Percentiles rank a stretch among this genome's conserved stretches.
These are phyloP conservation scores for Eucalyptus regnans DNA, from an alignment of 345 rosid species.

Conservation along the genomic window DNA sequence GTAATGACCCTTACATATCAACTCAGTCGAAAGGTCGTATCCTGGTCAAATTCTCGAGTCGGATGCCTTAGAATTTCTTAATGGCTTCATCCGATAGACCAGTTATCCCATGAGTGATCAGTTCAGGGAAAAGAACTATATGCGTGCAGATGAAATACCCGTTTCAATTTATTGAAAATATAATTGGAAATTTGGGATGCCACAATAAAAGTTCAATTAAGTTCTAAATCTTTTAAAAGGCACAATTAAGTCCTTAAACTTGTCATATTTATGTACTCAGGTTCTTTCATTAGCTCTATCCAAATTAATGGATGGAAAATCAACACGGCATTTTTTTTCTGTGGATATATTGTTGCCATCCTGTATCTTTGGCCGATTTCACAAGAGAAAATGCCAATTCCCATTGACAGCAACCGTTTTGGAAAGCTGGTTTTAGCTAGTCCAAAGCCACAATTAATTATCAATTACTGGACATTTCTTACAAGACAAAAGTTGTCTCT, in stretches of 20 bases:
- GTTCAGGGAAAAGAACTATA: too few relatives aligned
- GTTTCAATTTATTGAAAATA: too few relatives aligned
- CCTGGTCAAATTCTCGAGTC: too few relatives aligned
- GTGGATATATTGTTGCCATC: background rate
- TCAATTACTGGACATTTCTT: background rate
- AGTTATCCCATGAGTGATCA: too few relatives aligned
- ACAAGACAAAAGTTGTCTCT: background rate
- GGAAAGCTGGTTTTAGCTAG: background rate
- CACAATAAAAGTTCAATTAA: background rate
- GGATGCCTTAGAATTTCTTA: too few relatives aligned
- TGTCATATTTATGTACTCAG: background rate
- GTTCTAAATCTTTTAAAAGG: background rate
- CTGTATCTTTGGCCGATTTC: background rate
- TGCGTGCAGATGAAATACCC: too few relatives aligned
- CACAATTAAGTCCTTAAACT: background rate
- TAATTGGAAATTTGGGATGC: too few relatives aligned
- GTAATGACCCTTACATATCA: too few relatives aligned
- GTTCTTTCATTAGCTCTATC: background rate
- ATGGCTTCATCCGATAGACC: too few relatives aligned
- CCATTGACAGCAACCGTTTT: background rate
- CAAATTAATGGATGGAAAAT: background rate
- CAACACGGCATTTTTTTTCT: fast-evolving
- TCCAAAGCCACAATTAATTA: background rate
- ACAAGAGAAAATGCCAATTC: background rate
- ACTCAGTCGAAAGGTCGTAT: too few relatives aligned